Evolutionary conservation across 139 green algal species (phyloP).

Genomic region (Coelastrella sp.): DNA sequence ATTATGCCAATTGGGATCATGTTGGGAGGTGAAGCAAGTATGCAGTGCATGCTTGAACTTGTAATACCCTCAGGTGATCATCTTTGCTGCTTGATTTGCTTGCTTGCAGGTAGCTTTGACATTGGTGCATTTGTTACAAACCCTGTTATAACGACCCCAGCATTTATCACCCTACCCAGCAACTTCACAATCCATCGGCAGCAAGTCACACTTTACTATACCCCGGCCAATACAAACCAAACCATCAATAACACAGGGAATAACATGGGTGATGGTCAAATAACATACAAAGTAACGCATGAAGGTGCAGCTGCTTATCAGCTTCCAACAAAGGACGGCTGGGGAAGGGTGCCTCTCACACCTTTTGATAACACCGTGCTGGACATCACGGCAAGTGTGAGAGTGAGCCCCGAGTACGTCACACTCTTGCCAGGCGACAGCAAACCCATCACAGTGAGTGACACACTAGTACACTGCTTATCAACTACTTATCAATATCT

Average conservation of each 20-base stretch:
- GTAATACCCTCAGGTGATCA: background rate
- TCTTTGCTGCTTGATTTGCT: background rate
- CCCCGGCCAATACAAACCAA: background rate
- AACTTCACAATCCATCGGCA: constrained; percentile 2
- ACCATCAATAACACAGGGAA: too few relatives aligned
- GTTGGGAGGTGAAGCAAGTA: too few relatives aligned
- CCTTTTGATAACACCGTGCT: constrained; percentile 1
- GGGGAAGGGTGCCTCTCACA: background rate
- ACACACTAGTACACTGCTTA: background rate
- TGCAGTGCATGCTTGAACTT: too few relatives aligned
- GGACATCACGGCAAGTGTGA: constrained; percentile 9
- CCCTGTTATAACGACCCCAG: constrained; percentile 5
- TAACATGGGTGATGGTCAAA: background rate
- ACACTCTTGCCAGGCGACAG: constrained; percentile 21
- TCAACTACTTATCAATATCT: background rate
- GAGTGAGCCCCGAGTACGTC: background rate
- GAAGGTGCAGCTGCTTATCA: background rate
- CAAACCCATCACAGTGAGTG: background rate
- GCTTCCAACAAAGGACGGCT: background rate
- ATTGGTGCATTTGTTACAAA: constrained; percentile 17
- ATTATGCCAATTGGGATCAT: too few relatives aligned
- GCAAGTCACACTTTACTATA: constrained; percentile 14
- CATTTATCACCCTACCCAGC: constrained; percentile 21
- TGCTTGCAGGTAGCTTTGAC: constrained; percentile 2
- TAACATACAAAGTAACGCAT: background rate